Conservation (phyloP, 352 stramenopile species). For the Phytophthora meadii region DNA sequence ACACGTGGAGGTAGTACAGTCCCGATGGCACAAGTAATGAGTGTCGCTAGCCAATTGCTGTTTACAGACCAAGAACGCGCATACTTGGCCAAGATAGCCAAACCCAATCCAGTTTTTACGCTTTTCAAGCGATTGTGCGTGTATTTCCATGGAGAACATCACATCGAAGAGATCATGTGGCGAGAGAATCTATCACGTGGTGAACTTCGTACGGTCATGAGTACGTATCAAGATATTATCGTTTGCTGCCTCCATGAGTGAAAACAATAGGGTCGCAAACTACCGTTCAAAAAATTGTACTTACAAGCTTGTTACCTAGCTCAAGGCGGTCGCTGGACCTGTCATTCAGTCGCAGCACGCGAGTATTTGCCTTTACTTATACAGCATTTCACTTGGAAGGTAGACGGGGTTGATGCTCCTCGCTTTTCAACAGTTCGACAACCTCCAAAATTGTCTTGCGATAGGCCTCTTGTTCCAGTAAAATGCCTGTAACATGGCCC, state of each 20-base stretch:
- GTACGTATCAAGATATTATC: conserved; percentile 87
- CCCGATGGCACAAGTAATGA: conserved; percentile 41
- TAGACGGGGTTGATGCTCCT: conserved; percentile 9
- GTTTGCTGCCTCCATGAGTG: conserved; percentile 84
- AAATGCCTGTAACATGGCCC: conserved; percentile 81
- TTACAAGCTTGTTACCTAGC: conserved; percentile 3
- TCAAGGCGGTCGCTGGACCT: conserved; percentile 6
- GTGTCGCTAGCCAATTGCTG: conserved; percentile 49
- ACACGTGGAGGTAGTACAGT: conserved; percentile 10
- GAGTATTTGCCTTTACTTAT: background rate
- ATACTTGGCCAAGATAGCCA: conserved; percentile 85
- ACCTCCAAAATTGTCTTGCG: conserved; percentile 77
- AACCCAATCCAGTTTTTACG: conserved; percentile 78
- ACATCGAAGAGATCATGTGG: conserved; percentile 92
- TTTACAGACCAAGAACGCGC: conserved; percentile 73
- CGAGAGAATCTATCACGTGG: conserved; percentile 82
- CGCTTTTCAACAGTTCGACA: conserved; percentile 41
- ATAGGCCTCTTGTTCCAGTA: conserved; percentile 75
- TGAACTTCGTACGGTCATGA: conserved; percentile 83
- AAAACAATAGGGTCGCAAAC: conserved; percentile 4
- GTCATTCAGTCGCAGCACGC: conserved; percentile 8
- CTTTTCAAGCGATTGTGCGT: conserved; percentile 85
- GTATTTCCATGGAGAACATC: conserved; percentile 89
- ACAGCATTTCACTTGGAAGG: conserved; percentile 7
- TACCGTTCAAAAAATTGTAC: background rate